Base-by-base conservation (phyloP, 1,139 yeast genomes). In the Pichia terricola region DNA sequence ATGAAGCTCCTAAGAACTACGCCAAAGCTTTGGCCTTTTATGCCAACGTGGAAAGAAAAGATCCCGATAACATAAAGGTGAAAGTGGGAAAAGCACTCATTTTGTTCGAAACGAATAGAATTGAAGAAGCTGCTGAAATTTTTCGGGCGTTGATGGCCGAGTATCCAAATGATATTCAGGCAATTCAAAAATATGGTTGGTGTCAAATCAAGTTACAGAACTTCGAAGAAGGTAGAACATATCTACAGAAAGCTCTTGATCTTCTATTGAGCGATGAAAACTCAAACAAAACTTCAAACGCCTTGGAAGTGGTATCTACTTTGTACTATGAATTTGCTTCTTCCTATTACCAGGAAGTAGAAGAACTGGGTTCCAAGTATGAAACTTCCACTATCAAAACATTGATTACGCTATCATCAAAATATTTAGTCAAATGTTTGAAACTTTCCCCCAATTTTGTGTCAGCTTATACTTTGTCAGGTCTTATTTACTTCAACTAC, bases 1-100 rank as follows among this genome's bases (percentile, higher is more conserved):
- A 80, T 58, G 95, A 89, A 59, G 85, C 96, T 0, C 98, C 97
- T 5, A 87, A 87, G 60, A 84, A 89, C 61, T 87, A 78, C 57
- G 70, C 75, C 8, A 70, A 81, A 35, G 97, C 98, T 0, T 60
- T 84, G 38, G 77, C 76, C 40, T 64, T 88, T 28, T 91, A 83
- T 60, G 83, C 82, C 42, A 66, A 70, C 32, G 76, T 88, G 7
- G 67, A 86, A 31, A 55, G 55, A 3, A 65, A 65, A 3, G 75
- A 75, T 43, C 77, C 80, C 0, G 55, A 63, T 2, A 55, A 58
- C 39, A 64, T 72, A 4, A 71, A 71, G 40, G 95, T 96, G 0
- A 70, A 75, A 50, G 72, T 89, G 34, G 97, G 97, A 10, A 84
- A 83, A 58, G 94, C 94, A 2, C 66, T 85, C 50, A 83, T 91